Evolutionary conservation across 1,284 basidiomycete genomes (phyloP).

Genomic region (Cerrena zonata): DNA sequence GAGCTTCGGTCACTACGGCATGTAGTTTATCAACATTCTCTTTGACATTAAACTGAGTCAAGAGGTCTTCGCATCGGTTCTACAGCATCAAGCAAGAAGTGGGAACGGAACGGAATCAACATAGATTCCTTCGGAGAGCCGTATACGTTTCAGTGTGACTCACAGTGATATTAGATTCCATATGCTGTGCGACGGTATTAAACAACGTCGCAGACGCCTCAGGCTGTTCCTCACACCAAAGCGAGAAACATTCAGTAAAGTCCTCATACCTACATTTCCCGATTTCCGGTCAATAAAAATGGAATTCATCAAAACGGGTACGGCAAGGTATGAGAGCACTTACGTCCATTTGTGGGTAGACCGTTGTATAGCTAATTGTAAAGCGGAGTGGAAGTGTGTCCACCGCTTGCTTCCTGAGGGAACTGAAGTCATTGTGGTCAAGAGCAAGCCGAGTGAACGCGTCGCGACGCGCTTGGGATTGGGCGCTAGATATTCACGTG

Average conservation of each 20-base stretch:
- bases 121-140: no score
- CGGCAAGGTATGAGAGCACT: slow-evolving; percentile 26
- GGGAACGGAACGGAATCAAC: not conserved
- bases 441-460: not conserved
- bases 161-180: slow-evolving; percentile 62
- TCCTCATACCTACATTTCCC: slow-evolving; percentile 57
- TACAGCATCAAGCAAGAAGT: slow-evolving; percentile 12
- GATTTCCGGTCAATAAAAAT: not conserved
- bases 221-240: slow-evolving; percentile 69
- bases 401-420: slow-evolving; percentile 57
- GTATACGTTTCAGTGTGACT: slow-evolving; percentile 20
- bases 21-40: slow-evolving; percentile 67
- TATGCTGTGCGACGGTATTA: slow-evolving; percentile 61
- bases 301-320: slow-evolving; percentile 4
- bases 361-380: slow-evolving; percentile 68
- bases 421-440: slow-evolving; percentile 11
- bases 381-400: slow-evolving; percentile 68
- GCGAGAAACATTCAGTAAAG: slow-evolving; percentile 69
- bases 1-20: slow-evolving; percentile 60
- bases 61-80: slow-evolving; percentile 47
- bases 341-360: slow-evolving; percentile 79
- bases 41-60: slow-evolving; percentile 57
- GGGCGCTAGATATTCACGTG: no score
- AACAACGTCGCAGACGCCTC: slow-evolving; percentile 62
- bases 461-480: not conserved